These are phyloP conservation scores for Aspergillus eucalypticola DNA, from an alignment of 2,329 filamentous ascomycete genomes.

Conservation along the genomic window DNA sequence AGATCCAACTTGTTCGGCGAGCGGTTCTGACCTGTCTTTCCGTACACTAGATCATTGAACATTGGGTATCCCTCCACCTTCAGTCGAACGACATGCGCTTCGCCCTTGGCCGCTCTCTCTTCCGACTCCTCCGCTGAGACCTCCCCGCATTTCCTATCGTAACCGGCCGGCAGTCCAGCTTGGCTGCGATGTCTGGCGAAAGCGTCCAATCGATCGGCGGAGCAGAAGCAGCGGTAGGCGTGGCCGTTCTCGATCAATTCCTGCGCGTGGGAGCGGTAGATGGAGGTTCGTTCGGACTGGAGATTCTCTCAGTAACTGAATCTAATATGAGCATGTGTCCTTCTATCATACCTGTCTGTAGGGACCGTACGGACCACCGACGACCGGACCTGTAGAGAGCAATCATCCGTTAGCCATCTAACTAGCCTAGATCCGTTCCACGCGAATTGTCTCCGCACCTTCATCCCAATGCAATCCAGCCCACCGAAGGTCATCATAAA, in stretches of 20 bases:
- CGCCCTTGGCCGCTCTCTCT: slow-evolving; percentile 66
- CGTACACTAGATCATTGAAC: slow-evolving; percentile 80
- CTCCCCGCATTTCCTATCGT: slow-evolving; percentile 71
- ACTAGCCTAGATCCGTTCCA: slow-evolving; percentile 7
- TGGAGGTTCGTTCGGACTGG: slow-evolving; percentile 73
- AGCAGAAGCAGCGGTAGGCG: slow-evolving; percentile 94
- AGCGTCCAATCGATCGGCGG: slow-evolving; percentile 66
- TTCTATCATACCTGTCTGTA: slow-evolving; percentile 69
- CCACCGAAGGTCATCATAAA: slow-evolving; percentile 83
- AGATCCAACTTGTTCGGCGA: slow-evolving; percentile 48
- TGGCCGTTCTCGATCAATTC: slow-evolving; percentile 68
- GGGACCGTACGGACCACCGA: slow-evolving; percentile 78
- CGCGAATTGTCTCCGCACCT: slow-evolving; percentile 51
- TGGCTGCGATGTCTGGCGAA: slow-evolving; percentile 65
- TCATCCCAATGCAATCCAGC: slow-evolving; percentile 92
- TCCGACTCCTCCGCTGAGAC: slow-evolving; percentile 68
- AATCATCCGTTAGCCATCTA: neutral
- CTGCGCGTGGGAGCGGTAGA: slow-evolving; percentile 72
- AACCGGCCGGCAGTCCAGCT: slow-evolving; percentile 60
- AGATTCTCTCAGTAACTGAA: neutral
- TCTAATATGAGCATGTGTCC: neutral
- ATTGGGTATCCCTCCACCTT: slow-evolving; percentile 64
- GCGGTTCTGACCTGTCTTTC: slow-evolving; percentile 56
- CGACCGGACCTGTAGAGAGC: slow-evolving; percentile 64
- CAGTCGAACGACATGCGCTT: slow-evolving; percentile 76